Evolutionary conservation across 129 eudicot species (phyloP).

Genomic region (Flaveria sonorensis): DNA sequence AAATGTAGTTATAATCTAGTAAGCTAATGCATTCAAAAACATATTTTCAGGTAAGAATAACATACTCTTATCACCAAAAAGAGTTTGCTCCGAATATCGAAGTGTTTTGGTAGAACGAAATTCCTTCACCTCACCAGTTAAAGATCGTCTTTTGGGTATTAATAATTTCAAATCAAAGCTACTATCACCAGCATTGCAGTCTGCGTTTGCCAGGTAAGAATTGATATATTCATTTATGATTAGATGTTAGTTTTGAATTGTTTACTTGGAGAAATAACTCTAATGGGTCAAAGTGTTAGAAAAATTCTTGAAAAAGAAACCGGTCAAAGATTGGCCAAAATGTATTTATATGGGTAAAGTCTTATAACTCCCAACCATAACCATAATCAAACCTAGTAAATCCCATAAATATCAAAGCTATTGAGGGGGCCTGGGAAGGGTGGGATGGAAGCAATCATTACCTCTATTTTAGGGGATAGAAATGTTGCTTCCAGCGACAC

Average conservation of each 20-base stretch:
- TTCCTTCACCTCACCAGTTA: slow-evolving; percentile 92
- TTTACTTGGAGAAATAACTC: background rate
- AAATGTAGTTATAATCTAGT: background rate
- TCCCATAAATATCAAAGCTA: no score
- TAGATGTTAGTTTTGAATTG: background rate
- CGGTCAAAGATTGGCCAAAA: background rate
- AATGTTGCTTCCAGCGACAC: no score
- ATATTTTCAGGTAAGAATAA: slow-evolving; percentile 57
- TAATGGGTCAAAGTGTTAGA: background rate
- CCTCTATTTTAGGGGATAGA: no score
- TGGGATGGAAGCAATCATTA: no score
- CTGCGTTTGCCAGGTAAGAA: slow-evolving; percentile 87
- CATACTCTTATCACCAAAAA: slow-evolving; percentile 87
- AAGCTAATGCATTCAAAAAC: slow-evolving; percentile 16
- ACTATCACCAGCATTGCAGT: slow-evolving; percentile 82
- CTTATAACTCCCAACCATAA: background rate
- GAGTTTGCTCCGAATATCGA: slow-evolving; percentile 75
- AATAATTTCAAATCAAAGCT: slow-evolving; percentile 75
- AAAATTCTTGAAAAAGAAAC: background rate
- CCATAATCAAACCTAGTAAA: no score
- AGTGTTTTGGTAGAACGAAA: slow-evolving; percentile 91
- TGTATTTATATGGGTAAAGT: background rate
- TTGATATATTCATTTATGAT: slow-evolving; percentile 3
- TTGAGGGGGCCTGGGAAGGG: no score
- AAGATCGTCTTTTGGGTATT: slow-evolving; percentile 73